Percentiles rank a stretch among this genome's conserved stretches.
These are phyloP conservation scores for Melaleuca alternifolia DNA, from an alignment of 345 rosid genomes.

Conservation along the genomic window DNA sequence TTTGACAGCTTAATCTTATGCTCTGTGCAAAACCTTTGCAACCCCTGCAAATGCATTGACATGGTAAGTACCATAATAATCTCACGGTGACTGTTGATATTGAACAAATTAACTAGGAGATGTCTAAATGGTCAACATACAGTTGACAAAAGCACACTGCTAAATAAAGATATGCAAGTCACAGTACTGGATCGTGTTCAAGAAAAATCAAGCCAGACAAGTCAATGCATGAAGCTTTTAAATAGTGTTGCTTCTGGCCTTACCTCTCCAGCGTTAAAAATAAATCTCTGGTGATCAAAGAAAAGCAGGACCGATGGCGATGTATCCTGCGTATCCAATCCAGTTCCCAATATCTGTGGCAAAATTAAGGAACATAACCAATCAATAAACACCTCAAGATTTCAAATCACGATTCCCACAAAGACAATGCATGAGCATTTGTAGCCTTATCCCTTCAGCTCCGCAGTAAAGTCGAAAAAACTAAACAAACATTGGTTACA, in stretches of 20 bases:
- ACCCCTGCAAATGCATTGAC: constrained; percentile 39
- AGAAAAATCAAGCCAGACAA: background rate
- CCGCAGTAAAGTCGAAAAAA: background rate
- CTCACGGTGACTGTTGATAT: background rate
- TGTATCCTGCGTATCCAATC: constrained; percentile 97
- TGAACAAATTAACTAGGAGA: background rate
- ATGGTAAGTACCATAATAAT: background rate
- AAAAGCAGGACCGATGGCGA: constrained; percentile 86
- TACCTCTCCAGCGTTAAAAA: constrained; percentile 97
- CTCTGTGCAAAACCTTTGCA: constrained; percentile 88
- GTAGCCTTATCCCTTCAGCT: background rate
- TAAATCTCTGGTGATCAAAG: constrained; percentile 86
- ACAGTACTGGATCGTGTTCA: background rate
- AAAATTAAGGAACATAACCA: background rate
- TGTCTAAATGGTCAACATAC: background rate
- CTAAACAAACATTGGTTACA: background rate
- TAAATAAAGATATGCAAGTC: background rate
- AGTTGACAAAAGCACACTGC: background rate
- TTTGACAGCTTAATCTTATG: constrained; percentile 87
- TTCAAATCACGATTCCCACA: background rate
- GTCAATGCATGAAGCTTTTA: background rate
- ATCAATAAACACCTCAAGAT: background rate
- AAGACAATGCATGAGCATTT: background rate
- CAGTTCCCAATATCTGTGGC: constrained; percentile 76
- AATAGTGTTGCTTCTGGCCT: background rate